Evolutionary conservation across 1,284 basidiomycete genomes (phyloP).

Genomic region (Trichosporon sp.): DNA sequence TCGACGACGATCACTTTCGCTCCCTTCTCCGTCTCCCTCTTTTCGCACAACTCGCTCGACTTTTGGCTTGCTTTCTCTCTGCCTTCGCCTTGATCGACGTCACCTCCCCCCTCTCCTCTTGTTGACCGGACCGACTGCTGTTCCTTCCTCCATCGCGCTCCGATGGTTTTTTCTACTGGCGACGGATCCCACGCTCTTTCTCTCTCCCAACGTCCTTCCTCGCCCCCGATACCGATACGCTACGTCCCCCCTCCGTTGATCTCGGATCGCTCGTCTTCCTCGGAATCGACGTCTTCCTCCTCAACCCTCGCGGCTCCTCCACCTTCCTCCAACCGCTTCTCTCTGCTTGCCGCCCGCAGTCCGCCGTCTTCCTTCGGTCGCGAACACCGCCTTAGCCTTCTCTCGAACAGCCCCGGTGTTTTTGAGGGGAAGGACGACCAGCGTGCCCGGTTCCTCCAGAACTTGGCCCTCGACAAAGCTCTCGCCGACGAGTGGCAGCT

Average conservation of each 20-base stretch:
- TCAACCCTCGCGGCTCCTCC: not conserved
- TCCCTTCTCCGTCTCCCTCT: not conserved
- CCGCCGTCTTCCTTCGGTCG: conserved; percentile 13
- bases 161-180: conserved; percentile 7
- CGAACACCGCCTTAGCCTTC: conserved; percentile 11
- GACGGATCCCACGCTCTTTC: conserved; percentile 13
- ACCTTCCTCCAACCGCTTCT: conserved; percentile 1
- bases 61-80: not conserved
- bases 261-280: conserved; percentile 4
- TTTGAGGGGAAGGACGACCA: conserved; percentile 30
- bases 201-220: not conserved
- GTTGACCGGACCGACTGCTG: not conserved
- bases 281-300: not conserved
- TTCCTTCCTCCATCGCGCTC: not conserved
- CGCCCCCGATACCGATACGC: conserved; percentile 6
- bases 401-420: conserved; percentile 17
- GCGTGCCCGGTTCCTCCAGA: conserved; percentile 26
- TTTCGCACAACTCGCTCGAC: not conserved
- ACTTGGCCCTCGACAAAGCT: conserved; percentile 23
- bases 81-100: not conserved
- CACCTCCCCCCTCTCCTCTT: not conserved
- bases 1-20: conserved; percentile 3
- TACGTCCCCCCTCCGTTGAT: conserved; percentile 3
- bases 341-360: conserved; percentile 8
- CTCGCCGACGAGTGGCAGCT: conserved; percentile 30